A percentile compares a stretch with the other conserved stretches of the same genome.
phyloP scores from a whole-genome alignment of 73 alveolate species.

The Stentor coeruleus region DNA sequence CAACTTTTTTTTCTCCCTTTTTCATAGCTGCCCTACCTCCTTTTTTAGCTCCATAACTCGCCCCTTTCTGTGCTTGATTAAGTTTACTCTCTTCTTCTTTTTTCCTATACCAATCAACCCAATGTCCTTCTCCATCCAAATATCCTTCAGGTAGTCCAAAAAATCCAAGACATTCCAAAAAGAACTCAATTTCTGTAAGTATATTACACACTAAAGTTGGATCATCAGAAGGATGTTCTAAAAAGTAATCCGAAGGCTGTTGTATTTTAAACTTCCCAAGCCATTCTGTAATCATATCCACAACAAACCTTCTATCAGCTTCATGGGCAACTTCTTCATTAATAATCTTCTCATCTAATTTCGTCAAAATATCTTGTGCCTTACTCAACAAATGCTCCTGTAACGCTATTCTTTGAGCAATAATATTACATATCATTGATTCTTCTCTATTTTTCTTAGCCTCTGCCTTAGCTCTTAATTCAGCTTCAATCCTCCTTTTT shows the following conservation, averaged over 20 bases:
- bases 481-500: constrained; percentile 69
- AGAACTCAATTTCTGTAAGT: constrained; percentile 77
- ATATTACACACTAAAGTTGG: constrained; percentile 71
- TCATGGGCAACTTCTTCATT: constrained; percentile 66
- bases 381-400: constrained; percentile 78
- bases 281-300: constrained; percentile 70
- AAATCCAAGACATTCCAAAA: constrained; percentile 85
- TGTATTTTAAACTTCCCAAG: constrained; percentile 58
- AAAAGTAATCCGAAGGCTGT: constrained; percentile 73
- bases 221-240: constrained; percentile 74
- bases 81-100: constrained; percentile 66
- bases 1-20: constrained; percentile 45
- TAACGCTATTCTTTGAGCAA: constrained; percentile 91
- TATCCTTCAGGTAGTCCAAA: constrained; percentile 93
- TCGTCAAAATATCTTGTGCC: constrained; percentile 63
- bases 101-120: constrained; percentile 94
- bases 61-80: constrained; percentile 78
- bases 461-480: constrained; percentile 58
- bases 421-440: constrained; percentile 93
- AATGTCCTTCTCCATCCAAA: constrained; percentile 97
- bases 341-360: constrained; percentile 64
- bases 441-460: constrained; percentile 82
- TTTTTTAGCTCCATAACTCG: constrained; percentile 77
- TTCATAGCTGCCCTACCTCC: constrained; percentile 69
- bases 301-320: constrained; percentile 70